Conservation (phyloP, 2,329 filamentous ascomycete genomes). For the Periglandula ipomoeae region DNA sequence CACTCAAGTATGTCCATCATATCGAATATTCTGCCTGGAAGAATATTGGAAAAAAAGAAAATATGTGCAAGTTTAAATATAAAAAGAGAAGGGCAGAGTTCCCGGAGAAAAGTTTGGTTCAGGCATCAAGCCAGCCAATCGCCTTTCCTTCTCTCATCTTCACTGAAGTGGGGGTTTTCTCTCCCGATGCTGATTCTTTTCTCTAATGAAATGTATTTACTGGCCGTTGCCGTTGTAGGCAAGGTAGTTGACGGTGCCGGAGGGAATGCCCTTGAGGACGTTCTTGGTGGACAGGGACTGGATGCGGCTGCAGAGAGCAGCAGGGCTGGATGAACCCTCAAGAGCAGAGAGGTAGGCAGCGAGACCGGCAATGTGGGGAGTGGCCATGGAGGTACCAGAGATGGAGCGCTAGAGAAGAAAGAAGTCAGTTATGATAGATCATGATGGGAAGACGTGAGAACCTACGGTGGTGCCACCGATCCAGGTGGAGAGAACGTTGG, state of each 20-base stretch:
- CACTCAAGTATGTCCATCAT: background rate
- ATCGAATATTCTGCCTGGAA: background rate
- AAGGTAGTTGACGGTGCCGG: slow-evolving; percentile 16
- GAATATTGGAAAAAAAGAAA: background rate
- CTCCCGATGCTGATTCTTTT: background rate
- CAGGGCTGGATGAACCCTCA: slow-evolving; percentile 13
- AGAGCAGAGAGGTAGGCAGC: slow-evolving; percentile 37
- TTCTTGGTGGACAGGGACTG: slow-evolving; percentile 6
- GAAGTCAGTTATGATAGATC: background rate
- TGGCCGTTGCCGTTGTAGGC: slow-evolving; percentile 16
- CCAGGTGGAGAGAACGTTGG: slow-evolving; percentile 38
- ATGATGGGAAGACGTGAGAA: background rate
- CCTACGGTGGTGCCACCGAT: slow-evolving; percentile 26
- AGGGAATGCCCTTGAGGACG: slow-evolving; percentile 17
- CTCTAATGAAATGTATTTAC: background rate
- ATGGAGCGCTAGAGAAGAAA: slow-evolving; percentile 20
- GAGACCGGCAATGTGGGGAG: slow-evolving; percentile 33
- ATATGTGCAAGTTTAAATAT: background rate
- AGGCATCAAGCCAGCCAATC: background rate
- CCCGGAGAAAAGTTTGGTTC: background rate
- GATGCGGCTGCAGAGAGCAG: slow-evolving; percentile 11
- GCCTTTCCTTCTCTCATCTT: background rate
- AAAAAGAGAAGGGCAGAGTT: background rate
- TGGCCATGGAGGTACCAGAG: slow-evolving; percentile 37
- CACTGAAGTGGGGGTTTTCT: background rate